Conservation (phyloP, 1,284 basidiomycete genomes). For the Kalmanozyma brasiliensis region DNA sequence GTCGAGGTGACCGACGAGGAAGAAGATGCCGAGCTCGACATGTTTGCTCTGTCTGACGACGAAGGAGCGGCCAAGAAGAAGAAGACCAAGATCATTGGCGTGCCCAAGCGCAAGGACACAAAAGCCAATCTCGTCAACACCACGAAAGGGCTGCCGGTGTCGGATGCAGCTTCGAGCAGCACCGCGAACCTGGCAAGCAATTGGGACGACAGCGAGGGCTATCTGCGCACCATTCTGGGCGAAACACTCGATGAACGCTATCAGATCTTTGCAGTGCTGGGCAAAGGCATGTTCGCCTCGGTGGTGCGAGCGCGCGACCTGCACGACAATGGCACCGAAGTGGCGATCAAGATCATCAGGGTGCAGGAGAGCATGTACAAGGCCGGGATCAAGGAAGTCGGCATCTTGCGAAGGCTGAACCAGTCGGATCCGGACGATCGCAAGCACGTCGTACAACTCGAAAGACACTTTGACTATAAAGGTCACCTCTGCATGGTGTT, state of each 20-base stretch:
- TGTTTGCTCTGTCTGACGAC: constrained; percentile 62
- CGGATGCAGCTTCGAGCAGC: constrained; percentile 1
- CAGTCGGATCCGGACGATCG: constrained; percentile 94
- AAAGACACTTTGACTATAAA: constrained; percentile 93
- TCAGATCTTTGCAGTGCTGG: constrained; percentile 91
- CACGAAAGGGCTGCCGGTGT: neutral
- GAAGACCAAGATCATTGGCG: constrained; percentile 53
- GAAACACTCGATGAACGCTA: constrained; percentile 91
- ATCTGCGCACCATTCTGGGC: constrained; percentile 92
- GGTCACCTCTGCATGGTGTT: constrained; percentile 97
- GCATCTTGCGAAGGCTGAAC: constrained; percentile 85
- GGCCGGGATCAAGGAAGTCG: constrained; percentile 90
- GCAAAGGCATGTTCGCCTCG: constrained; percentile 98
- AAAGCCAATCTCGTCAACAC: neutral
- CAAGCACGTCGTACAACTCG: constrained; percentile 90
- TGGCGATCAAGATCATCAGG: constrained; percentile 97
- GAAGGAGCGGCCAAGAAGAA: constrained; percentile 19
- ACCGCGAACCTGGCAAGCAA: constrained; percentile 70
- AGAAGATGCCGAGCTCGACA: constrained; percentile 64
- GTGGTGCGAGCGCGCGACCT: constrained; percentile 87
- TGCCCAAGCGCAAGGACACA: constrained; percentile 24
- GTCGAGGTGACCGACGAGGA: constrained; percentile 63
- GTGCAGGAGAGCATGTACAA: constrained; percentile 98
- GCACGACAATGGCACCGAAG: constrained; percentile 72
- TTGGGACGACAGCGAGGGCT: constrained; percentile 86